These are phyloP conservation scores for Bipolaris victoriae DNA, from an alignment of 2,329 filamentous ascomycete species.

Conservation along the genomic window DNA sequence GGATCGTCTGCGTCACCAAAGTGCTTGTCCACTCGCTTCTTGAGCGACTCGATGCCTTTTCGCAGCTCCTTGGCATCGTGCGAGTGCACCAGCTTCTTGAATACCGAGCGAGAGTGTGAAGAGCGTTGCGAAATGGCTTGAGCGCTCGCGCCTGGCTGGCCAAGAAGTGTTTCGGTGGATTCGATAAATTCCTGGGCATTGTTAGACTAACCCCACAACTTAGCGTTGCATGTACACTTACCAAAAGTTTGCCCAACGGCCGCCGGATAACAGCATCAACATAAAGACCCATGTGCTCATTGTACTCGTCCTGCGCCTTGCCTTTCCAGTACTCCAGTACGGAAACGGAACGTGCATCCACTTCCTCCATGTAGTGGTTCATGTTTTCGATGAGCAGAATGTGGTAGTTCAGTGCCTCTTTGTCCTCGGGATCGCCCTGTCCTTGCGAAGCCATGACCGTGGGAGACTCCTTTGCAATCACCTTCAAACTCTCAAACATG, in stretches of 20 bases:
- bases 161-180: conserved; percentile 76
- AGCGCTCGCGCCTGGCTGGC: conserved; percentile 58
- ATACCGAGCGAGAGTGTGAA: conserved; percentile 79
- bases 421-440: conserved; percentile 77
- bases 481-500: conserved; percentile 97
- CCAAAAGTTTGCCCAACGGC: conserved; percentile 83
- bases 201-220: conserved; percentile 15
- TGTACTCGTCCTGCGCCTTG: conserved; percentile 77
- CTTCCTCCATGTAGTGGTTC: conserved; percentile 95
- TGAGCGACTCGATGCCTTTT: conserved; percentile 86
- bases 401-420: conserved; percentile 96
- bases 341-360: conserved; percentile 74
- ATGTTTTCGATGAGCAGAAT: conserved; percentile 98
- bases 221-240: conserved; percentile 35
- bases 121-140: conserved; percentile 76
- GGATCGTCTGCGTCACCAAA: conserved; percentile 88
- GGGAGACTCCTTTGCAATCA: conserved; percentile 79
- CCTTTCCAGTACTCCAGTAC: conserved; percentile 84
- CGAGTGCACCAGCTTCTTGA: conserved; percentile 81
- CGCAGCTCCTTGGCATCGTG: conserved; percentile 86
- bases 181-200: conserved; percentile 75
- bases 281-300: conserved; percentile 87
- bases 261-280: conserved; percentile 86
- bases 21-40: conserved; percentile 94
- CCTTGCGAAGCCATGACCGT: conserved; percentile 59